These are phyloP conservation scores for Sphaerostilbella broomeana DNA, from an alignment of 2,329 filamentous ascomycete species.

Conservation along the genomic window DNA sequence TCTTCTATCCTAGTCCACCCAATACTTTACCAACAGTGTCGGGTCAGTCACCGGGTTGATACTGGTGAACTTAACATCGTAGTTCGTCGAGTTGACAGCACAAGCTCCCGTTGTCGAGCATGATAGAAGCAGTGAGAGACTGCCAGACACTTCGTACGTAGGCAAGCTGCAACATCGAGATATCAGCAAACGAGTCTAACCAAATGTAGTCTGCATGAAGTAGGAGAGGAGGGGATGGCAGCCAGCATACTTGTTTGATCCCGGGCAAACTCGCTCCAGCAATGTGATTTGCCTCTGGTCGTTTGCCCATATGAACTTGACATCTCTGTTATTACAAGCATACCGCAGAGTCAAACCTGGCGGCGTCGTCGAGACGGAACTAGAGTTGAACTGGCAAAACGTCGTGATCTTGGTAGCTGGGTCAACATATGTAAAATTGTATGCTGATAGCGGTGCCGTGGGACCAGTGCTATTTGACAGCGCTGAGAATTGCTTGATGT, in stretches of 20 bases:
- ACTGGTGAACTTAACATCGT: slow-evolving; percentile 25
- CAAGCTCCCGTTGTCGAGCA: slow-evolving; percentile 18
- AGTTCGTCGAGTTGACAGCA: slow-evolving; percentile 25
- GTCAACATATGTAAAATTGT: slow-evolving; percentile 38
- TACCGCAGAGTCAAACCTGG: slow-evolving; percentile 31
- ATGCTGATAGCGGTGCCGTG: slow-evolving; percentile 20
- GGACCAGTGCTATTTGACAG: slow-evolving; percentile 28
- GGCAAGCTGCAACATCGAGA: background rate
- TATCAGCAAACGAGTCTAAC: background rate
- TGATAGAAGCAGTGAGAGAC: background rate
- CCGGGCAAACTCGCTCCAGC: slow-evolving; percentile 39
- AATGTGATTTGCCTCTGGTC: slow-evolving; percentile 29
- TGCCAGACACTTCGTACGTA: slow-evolving; percentile 5
- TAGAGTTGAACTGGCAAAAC: slow-evolving; percentile 37
- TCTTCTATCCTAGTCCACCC: slow-evolving; percentile 5
- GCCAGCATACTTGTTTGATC: slow-evolving; percentile 27
- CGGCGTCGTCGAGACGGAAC: slow-evolving; percentile 30
- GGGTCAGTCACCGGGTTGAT: slow-evolving; percentile 22
- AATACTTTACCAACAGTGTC: slow-evolving; percentile 8
- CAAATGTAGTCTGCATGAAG: too few species aligned
- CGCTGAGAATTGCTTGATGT: slow-evolving; percentile 32
- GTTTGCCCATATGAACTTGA: slow-evolving; percentile 38
- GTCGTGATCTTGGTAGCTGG: slow-evolving; percentile 34
- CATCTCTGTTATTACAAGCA: slow-evolving; percentile 34
- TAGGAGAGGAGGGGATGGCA: background rate